phyloP scores from a whole-genome alignment of 1,284 basidiomycete genomes.

The Xerocomus minutiporus region DNA sequence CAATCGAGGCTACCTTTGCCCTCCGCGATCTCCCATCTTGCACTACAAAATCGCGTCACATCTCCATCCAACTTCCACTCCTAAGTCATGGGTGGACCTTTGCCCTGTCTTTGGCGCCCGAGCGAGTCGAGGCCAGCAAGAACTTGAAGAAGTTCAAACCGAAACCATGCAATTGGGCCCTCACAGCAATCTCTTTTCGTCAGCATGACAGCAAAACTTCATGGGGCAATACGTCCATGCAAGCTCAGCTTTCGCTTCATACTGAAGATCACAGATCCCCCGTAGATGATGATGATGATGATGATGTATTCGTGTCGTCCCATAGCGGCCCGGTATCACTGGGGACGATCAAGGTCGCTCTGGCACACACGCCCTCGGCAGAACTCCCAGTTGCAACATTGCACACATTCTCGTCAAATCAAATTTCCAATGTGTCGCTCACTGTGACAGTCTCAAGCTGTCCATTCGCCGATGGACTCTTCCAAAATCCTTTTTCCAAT shows the following conservation, averaged over 20 bases:
- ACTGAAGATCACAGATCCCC: not conserved
- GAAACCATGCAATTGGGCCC: slow-evolving; percentile 6
- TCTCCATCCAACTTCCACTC: slow-evolving; percentile 13
- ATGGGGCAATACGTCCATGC: slow-evolving; percentile 18
- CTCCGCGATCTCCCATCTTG: not conserved
- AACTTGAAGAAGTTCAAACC: not conserved
- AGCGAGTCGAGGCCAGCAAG: not conserved
- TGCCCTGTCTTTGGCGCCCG: slow-evolving; percentile 9
- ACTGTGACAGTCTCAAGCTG: slow-evolving; percentile 16
- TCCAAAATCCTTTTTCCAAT: not conserved
- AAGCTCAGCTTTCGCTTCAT: slow-evolving; percentile 12
- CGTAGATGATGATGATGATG: too few relatives aligned
- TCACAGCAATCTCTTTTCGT: slow-evolving; percentile 11
- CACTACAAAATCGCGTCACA: not conserved
- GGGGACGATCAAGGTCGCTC: slow-evolving; percentile 2
- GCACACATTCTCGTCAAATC: not conserved
- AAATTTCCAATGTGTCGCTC: slow-evolving; percentile 8
- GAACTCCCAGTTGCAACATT: not conserved
- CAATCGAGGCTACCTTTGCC: slow-evolving; percentile 9
- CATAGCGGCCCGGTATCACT: not conserved
- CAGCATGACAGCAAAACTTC: not conserved
- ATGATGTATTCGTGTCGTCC: too few relatives aligned
- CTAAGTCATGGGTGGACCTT: slow-evolving; percentile 19
- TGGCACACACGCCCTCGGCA: slow-evolving; percentile 4
- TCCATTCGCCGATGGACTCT: slow-evolving; percentile 16